Percentiles rank a stretch among this genome's conserved stretches.
Conservation (phyloP, 2,329 filamentous ascomycete genomes). For the Trichoderma lentiforme region DNA sequence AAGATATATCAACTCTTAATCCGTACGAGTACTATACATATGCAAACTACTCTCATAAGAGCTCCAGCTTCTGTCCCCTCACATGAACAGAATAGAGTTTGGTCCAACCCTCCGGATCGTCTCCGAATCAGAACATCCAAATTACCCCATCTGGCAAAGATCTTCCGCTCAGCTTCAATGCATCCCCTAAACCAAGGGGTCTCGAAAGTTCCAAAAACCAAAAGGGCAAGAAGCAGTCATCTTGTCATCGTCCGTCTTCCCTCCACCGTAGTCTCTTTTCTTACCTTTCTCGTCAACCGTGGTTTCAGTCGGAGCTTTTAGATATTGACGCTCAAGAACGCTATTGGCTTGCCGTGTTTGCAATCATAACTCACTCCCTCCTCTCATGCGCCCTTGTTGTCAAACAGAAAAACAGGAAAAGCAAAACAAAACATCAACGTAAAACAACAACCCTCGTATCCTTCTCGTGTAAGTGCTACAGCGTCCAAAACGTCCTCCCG, state of each 20-base stretch:
- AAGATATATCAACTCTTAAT: background rate
- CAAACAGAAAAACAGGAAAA: background rate
- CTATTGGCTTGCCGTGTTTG: background rate
- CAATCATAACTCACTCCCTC: background rate
- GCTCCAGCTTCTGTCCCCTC: background rate
- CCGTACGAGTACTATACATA: no score
- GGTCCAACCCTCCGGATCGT: background rate
- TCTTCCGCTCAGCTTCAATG: slow-evolving; percentile 2
- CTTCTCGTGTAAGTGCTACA: background rate
- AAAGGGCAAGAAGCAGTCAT: background rate
- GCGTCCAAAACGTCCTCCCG: background rate
- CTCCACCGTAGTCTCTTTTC: background rate
- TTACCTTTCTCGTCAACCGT: background rate
- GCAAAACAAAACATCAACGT: background rate
- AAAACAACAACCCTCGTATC: background rate
- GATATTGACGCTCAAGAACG: background rate
- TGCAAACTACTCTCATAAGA: background rate
- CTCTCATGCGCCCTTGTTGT: background rate
- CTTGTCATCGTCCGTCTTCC: background rate
- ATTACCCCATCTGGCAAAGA: slow-evolving; percentile 1
- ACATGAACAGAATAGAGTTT: background rate
- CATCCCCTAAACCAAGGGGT: background rate
- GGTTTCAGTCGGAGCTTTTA: background rate
- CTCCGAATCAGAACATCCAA: background rate
- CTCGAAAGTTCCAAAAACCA: slow-evolving; percentile 8